These are phyloP conservation scores for Trichoderma asperellum DNA, from an alignment of 2,329 filamentous ascomycete genomes.

Conservation along the genomic window DNA sequence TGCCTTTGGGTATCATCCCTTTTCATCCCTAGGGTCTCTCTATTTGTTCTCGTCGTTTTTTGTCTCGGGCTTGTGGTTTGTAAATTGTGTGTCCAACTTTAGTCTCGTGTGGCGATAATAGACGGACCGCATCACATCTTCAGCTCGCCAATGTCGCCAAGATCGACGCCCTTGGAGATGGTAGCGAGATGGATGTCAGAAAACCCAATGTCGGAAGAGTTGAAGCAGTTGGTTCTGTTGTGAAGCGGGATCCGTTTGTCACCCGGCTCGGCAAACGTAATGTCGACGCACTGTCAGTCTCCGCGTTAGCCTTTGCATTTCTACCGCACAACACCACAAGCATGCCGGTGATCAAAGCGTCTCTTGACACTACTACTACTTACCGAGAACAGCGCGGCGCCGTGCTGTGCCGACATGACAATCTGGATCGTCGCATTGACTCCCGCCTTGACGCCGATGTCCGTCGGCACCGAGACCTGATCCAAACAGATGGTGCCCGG, in stretches of 20 bases:
- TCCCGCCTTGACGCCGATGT: conserved; percentile 71
- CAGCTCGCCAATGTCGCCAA: not conserved
- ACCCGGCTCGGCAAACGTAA: conserved; percentile 81
- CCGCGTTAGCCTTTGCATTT: not conserved
- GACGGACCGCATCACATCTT: not conserved
- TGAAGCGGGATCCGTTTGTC: conserved; percentile 70
- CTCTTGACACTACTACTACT: conserved; percentile 37
- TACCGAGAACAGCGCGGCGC: conserved; percentile 81
- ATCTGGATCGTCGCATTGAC: conserved; percentile 90
- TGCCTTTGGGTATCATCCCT: conserved; percentile 15
- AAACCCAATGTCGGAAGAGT: conserved; percentile 77
- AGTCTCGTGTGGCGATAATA: not conserved
- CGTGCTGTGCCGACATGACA: conserved; percentile 81
- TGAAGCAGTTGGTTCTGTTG: conserved; percentile 84
- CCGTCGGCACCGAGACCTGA: conserved; percentile 79
- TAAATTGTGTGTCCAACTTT: not conserved
- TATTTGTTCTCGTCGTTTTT: not conserved
- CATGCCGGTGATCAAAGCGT: not conserved
- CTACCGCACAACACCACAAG: not conserved
- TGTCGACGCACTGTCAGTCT: conserved; percentile 78
- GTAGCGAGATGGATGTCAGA: conserved; percentile 74
- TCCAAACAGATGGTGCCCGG: conserved; percentile 87
- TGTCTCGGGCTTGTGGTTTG: not conserved
- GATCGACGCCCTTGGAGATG: conserved; percentile 36
- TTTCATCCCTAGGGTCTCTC: not conserved